Conservation (phyloP, 345 rosid genomes). For the Isatis tinctoria region DNA sequence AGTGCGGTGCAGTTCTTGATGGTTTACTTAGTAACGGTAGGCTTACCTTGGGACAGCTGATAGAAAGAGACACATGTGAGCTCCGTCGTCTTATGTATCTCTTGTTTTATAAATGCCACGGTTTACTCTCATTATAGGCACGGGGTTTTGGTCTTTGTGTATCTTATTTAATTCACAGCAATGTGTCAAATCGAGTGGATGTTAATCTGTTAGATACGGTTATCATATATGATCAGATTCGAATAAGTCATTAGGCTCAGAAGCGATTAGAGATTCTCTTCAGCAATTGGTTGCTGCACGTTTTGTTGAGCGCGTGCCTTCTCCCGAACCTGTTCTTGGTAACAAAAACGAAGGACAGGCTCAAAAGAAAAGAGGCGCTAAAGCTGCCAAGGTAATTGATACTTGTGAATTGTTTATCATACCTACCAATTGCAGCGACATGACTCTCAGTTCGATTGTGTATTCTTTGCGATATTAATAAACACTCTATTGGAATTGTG, state of each 20-base stretch:
- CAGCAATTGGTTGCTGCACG: slow-evolving; percentile 49
- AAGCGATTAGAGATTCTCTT: slow-evolving; percentile 47
- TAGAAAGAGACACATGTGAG: slow-evolving; percentile 61
- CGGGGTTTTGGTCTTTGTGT: not conserved
- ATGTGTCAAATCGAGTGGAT: not conserved
- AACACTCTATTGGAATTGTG: slow-evolving; percentile 3
- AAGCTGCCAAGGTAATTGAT: slow-evolving; percentile 63
- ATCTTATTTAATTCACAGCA: not conserved
- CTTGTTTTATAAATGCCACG: not conserved
- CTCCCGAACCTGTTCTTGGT: slow-evolving; percentile 62
- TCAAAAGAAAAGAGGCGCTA: slow-evolving; percentile 47
- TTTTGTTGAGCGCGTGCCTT: slow-evolving; percentile 79
- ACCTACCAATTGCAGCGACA: not conserved
- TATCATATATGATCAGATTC: slow-evolving; percentile 23
- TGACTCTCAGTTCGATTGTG: not conserved
- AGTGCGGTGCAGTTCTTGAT: slow-evolving; percentile 63
- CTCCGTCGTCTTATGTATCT: not conserved
- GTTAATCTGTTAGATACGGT: not conserved
- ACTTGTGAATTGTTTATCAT: not conserved
- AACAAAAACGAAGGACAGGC: slow-evolving; percentile 45
- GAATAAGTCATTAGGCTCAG: slow-evolving; percentile 32
- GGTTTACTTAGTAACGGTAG: slow-evolving; percentile 83
- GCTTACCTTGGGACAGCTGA: slow-evolving; percentile 68
- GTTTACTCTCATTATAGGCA: not conserved
- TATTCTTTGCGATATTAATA: not conserved